These are phyloP conservation scores for Talaromyces islandicus DNA, from an alignment of 2,329 filamentous ascomycete genomes.

Conservation along the genomic window DNA sequence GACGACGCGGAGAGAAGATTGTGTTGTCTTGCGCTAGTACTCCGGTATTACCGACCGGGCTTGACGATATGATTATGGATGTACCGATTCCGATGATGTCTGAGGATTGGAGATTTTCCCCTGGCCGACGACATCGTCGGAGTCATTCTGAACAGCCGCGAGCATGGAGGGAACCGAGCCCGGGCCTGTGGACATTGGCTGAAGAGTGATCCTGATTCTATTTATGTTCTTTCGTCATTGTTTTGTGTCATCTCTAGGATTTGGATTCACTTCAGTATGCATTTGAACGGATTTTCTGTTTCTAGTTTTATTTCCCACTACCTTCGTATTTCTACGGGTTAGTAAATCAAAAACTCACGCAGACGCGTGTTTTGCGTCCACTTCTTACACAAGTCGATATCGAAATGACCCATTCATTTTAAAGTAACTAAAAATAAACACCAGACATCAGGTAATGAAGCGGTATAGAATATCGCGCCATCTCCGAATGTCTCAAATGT, in stretches of 20 bases:
- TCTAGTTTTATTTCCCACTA: neutral
- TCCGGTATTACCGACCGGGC: neutral
- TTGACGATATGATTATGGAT: neutral
- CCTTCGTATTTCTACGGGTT: neutral
- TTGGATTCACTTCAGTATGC: neutral
- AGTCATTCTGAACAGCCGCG: constrained; percentile 34
- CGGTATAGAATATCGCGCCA: neutral
- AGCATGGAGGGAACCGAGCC: constrained; percentile 30
- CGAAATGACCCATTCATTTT: neutral
- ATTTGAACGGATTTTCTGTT: neutral
- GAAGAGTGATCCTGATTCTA: constrained; percentile 18
- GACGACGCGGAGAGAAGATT: constrained; percentile 15
- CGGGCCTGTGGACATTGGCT: constrained; percentile 28
- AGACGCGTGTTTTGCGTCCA: neutral
- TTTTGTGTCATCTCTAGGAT: neutral
- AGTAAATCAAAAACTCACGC: neutral
- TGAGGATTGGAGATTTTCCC: constrained; percentile 7
- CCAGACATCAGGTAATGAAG: neutral
- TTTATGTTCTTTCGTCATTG: neutral
- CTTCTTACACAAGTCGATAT: neutral
- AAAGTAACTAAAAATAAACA: neutral
- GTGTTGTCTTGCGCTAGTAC: constrained; percentile 16
- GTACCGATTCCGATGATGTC: neutral
- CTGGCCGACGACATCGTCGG: constrained; percentile 25
- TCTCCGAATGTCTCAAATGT: neutral